These are phyloP conservation scores for Picochlorum sp. DNA, from an alignment of 139 green algal species.

Conservation along the genomic window DNA sequence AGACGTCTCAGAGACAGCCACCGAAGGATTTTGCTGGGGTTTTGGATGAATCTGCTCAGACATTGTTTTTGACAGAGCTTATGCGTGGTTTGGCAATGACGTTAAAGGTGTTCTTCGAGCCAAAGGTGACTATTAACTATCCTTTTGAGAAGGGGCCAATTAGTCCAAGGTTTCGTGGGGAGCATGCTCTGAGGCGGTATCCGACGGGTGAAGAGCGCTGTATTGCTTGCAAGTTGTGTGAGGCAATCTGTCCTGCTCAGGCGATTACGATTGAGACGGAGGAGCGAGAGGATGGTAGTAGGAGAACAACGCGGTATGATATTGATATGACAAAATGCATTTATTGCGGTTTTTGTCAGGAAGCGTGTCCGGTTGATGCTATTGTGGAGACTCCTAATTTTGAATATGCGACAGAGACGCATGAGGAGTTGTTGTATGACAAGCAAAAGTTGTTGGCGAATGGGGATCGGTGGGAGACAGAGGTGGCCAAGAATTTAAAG, in stretches of 20 bases:
- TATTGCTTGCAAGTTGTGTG: constrained; percentile 99
- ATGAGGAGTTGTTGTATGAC: constrained; percentile 97
- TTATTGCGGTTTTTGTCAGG: constrained; percentile 49
- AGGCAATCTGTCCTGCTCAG: constrained; percentile 79
- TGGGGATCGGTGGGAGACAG: constrained; percentile 94
- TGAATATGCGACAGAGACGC: constrained; percentile 88
- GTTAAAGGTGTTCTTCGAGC: constrained; percentile 94
- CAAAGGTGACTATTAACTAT: constrained; percentile 98
- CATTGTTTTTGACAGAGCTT: constrained; percentile 96
- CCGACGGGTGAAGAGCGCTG: constrained; percentile 97
- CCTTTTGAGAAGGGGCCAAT: constrained; percentile 98
- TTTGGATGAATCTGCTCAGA: constrained; percentile 84
- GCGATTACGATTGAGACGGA: constrained; percentile 99
- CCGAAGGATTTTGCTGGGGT: constrained; percentile 50
- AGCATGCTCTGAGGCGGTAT: constrained; percentile 94
- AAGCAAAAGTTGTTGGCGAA: constrained; percentile 99
- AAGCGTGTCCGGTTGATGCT: constrained; percentile 98
- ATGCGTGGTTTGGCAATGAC: constrained; percentile 80
- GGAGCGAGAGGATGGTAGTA: constrained; percentile 92
- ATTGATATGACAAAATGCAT: constrained; percentile 98
- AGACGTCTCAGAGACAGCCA: constrained; percentile 21
- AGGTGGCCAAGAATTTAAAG: constrained; percentile 90
- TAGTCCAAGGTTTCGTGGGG: constrained; percentile 92
- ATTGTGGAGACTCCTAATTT: constrained; percentile 99
- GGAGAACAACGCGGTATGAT: constrained; percentile 73